phyloP scores from a whole-genome alignment of 768 basidiomycete genomes.

The Leccinum subgranulosum region DNA sequence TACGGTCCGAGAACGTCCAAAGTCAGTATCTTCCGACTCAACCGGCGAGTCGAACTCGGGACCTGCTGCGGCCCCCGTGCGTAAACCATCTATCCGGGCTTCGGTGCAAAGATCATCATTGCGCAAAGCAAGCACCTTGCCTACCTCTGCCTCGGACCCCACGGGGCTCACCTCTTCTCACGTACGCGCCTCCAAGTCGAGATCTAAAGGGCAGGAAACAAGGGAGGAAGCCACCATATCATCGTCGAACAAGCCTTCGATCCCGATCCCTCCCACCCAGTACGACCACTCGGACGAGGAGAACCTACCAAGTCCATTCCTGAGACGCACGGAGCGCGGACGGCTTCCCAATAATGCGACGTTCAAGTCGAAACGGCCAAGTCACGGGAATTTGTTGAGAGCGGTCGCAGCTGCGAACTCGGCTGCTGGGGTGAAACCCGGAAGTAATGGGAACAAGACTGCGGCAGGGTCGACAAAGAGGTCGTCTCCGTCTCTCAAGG shows the following conservation, averaged over 20 bases:
- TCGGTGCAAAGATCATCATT: constrained; percentile 33
- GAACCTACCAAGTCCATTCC: constrained; percentile 81
- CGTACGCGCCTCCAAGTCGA: constrained; percentile 14
- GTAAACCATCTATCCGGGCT: constrained; percentile 55
- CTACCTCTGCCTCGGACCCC: constrained; percentile 42
- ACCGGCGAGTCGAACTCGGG: too few species aligned
- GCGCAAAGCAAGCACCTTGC: constrained; percentile 20
- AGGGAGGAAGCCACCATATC: background rate
- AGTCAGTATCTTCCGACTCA: constrained; percentile 19
- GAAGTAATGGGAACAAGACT: constrained; percentile 8
- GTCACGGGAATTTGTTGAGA: constrained; percentile 52
- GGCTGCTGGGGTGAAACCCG: constrained; percentile 27
- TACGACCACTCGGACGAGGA: constrained; percentile 79
- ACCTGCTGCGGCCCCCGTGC: too few species aligned
- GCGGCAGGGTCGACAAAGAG: constrained; percentile 4
- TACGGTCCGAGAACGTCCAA: constrained; percentile 41
- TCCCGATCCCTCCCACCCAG: constrained; percentile 33
- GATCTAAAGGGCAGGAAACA: background rate
- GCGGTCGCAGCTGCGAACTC: constrained; percentile 59
- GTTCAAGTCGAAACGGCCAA: constrained; percentile 39
- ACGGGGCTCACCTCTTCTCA: constrained; percentile 28
- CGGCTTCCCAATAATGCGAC: constrained; percentile 10
- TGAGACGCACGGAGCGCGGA: constrained; percentile 54
- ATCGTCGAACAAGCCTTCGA: constrained; percentile 17
- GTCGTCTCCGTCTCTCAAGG: constrained; percentile 11